Evolutionary conservation across 768 basidiomycete genomes (phyloP).

Genomic region (Rhodotorula paludigena): DNA sequence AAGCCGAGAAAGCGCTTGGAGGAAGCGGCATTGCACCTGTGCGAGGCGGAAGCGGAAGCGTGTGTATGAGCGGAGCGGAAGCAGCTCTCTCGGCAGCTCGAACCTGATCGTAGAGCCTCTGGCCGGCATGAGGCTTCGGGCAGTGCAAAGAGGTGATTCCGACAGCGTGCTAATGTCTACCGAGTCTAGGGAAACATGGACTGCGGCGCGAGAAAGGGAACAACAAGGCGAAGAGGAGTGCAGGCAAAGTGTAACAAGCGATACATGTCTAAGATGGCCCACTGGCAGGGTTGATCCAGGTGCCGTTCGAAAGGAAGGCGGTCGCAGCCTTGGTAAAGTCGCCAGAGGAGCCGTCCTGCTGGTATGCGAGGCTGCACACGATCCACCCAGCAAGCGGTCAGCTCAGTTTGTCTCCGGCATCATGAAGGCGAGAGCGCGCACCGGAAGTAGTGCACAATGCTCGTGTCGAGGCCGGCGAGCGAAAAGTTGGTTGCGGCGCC

Average conservation of each 20-base stretch:
- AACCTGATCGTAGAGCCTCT: neutral
- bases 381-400: neutral
- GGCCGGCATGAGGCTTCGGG: neutral
- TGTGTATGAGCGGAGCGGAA: too few species aligned
- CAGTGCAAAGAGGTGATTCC: neutral
- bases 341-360: slow-evolving; percentile 49
- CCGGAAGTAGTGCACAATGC: slow-evolving; percentile 66
- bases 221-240: too few species aligned
- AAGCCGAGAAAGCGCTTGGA: neutral
- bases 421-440: slow-evolving; percentile 49
- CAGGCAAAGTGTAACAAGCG: neutral
- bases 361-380: slow-evolving; percentile 42
- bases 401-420: neutral
- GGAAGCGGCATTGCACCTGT: slow-evolving; percentile 6
- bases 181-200: too few species aligned
- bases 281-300: slow-evolving; percentile 67
- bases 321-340: slow-evolving; percentile 77
- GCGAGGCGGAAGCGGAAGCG: too few species aligned
- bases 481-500: slow-evolving; percentile 67
- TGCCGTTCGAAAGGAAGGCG: slow-evolving; percentile 66
- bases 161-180: too few species aligned
- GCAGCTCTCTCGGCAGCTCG: neutral
- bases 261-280: slow-evolving; percentile 47
- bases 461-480: slow-evolving; percentile 58
- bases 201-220: too few species aligned